Conservation (phyloP, 352 stramenopile genomes). For the Bremia lactucae region DNA sequence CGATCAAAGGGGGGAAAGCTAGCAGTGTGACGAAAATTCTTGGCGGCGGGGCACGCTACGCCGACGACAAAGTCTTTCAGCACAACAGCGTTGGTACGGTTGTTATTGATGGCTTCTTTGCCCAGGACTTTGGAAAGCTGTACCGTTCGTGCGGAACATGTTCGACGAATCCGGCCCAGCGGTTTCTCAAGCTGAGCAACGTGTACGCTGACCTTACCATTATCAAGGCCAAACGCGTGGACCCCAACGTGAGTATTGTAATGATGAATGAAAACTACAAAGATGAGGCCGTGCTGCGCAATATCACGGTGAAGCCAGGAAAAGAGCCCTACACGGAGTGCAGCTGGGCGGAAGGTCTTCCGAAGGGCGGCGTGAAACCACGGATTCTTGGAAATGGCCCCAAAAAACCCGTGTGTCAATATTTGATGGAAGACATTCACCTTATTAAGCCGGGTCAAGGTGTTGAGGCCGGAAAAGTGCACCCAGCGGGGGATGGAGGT, state of each 20-base stretch:
- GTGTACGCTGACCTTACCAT: neutral
- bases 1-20: neutral
- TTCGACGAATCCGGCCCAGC: neutral
- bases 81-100: neutral
- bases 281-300: neutral
- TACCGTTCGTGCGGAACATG: neutral
- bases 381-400: slow-evolving; percentile 22
- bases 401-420: slow-evolving; percentile 20
- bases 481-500: neutral
- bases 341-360: too few species aligned
- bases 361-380: slow-evolving; percentile 11
- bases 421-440: slow-evolving; percentile 15
- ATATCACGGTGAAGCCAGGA: neutral
- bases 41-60: neutral
- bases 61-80: neutral
- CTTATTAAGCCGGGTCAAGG: slow-evolving; percentile 1
- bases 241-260: neutral
- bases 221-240: neutral
- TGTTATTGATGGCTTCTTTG: neutral
- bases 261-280: slow-evolving; percentile 1
- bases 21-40: neutral
- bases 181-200: neutral
- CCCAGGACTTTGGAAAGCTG: neutral
- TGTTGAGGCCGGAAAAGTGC: neutral
- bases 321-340: neutral